phyloP scores from a whole-genome alignment of 441 rosid genomes.

The Viola pubescens region DNA sequence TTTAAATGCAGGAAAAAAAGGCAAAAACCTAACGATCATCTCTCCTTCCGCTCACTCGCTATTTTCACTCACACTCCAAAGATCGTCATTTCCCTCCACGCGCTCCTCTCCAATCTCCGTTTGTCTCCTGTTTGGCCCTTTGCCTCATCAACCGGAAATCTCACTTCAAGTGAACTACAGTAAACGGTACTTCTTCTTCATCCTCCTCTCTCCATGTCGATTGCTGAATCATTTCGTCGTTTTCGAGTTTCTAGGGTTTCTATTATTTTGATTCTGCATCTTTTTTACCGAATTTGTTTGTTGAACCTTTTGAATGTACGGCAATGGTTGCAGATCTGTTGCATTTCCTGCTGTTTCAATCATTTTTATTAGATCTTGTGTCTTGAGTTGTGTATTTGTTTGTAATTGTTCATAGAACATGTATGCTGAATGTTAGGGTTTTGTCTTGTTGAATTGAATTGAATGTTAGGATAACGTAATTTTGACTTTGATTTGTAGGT shows the following conservation, averaged over 20 bases:
- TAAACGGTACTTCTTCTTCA: not conserved
- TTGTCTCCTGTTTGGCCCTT: too few relatives aligned
- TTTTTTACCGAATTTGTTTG: not conserved
- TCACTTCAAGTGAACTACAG: not conserved
- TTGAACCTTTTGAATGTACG: not conserved
- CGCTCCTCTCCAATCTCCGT: not conserved
- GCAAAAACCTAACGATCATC: not conserved
- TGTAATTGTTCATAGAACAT: too few relatives aligned
- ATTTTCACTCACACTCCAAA: not conserved
- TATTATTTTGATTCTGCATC: not conserved
- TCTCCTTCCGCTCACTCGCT: not conserved
- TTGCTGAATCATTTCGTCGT: not conserved
- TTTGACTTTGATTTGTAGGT: too few relatives aligned
- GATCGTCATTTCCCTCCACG: constrained; percentile 1
- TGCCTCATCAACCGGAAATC: not conserved
- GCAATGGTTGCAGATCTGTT: constrained; percentile 4
- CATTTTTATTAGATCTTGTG: not conserved
- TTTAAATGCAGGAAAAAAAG: not conserved
- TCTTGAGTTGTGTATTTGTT: not conserved
- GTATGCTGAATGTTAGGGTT: too few relatives aligned
- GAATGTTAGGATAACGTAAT: too few relatives aligned
- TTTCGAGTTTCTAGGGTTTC: not conserved
- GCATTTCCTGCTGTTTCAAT: not conserved
- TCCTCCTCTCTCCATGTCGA: too few relatives aligned
- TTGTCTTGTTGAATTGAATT: too few relatives aligned